Base-by-base conservation (phyloP, 495 filamentous ascomycete genomes). In the Xylaria acuta region DNA sequence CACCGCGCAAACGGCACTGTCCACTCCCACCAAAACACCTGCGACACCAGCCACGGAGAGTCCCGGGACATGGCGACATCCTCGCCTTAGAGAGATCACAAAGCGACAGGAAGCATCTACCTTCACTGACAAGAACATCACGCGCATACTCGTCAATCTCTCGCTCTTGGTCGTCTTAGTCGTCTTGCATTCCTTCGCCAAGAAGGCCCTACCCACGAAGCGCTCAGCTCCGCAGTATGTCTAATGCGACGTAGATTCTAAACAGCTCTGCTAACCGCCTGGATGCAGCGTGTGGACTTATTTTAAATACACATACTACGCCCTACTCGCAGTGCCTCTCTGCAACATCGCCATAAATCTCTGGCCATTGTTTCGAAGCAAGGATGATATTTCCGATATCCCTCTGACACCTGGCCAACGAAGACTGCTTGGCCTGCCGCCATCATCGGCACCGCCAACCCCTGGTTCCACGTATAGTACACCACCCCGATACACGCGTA, bases 381-480 rank as follows among this genome's bases (percentile, higher is more conserved):
- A 85, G 69, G 94, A 97, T 80, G 88, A 95, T 72, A 86, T 97
- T 71, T 84, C 90, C 74, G 95, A 99, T 79, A 97, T 99, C 62
- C 90, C 96, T 72, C 87, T 99, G 65, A 98, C 94, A 6, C 94
- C 96, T 30, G 90, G 91, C 16, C 96, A 99, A 80, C 92, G 96
- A 51, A 85, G 88, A 65, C 88, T 97, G 22, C 87, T 99, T 25
- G 94, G 95, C 14, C 89, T 99, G 12, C 88, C 92, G 64, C 92
- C 94, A 7, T 90, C 85, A 53, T 83, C 86, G 3, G 83, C 85
- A n/a, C 87, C 92, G 3, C 82, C 86, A 4, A 94, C 93, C 0
- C 90, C 93, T 0, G 83, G 83, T 59, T 83, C 86, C 8, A 86
- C 87, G 16, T 95, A 91, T 80, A 87, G 91, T 75, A 98, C 95